These are phyloP conservation scores for Entamoeba invadens DNA, from an alignment of 208 protist genomes.

Conservation along the genomic window DNA sequence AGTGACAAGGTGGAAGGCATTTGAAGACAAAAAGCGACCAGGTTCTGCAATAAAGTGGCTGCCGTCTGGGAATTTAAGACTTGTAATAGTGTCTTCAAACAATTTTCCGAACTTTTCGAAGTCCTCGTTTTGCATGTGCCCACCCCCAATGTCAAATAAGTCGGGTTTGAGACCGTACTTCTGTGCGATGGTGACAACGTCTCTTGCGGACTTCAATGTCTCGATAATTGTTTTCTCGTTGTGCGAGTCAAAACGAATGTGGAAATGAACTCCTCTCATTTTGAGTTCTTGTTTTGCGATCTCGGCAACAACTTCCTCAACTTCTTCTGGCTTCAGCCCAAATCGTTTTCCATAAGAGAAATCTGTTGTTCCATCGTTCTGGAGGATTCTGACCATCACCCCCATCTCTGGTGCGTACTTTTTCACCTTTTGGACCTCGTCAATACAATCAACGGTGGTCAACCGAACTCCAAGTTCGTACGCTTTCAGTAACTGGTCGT, in stretches of 20 bases:
- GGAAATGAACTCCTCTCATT: neutral
- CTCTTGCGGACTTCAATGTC: neutral
- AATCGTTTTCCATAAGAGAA: neutral
- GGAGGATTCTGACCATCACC: neutral
- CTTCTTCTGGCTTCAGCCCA: neutral
- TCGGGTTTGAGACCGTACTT: neutral
- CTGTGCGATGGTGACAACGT: neutral
- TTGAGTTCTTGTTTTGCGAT: neutral
- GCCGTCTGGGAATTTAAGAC: neutral
- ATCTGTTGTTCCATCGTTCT: neutral
- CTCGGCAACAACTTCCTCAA: neutral
- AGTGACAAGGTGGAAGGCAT: neutral
- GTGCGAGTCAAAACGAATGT: neutral
- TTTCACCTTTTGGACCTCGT: neutral
- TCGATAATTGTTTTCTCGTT: neutral
- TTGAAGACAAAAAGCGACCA: neutral
- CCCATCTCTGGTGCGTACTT: neutral
- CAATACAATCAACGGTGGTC: neutral
- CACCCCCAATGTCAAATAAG: neutral
- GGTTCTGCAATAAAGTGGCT: neutral
- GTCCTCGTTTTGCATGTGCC: neutral
- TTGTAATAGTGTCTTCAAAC: neutral
- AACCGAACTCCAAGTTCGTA: neutral
- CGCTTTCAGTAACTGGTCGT: neutral
- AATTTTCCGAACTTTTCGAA: neutral